phyloP scores from a whole-genome alignment of 768 basidiomycete species.

The Peribolospora baueri region DNA sequence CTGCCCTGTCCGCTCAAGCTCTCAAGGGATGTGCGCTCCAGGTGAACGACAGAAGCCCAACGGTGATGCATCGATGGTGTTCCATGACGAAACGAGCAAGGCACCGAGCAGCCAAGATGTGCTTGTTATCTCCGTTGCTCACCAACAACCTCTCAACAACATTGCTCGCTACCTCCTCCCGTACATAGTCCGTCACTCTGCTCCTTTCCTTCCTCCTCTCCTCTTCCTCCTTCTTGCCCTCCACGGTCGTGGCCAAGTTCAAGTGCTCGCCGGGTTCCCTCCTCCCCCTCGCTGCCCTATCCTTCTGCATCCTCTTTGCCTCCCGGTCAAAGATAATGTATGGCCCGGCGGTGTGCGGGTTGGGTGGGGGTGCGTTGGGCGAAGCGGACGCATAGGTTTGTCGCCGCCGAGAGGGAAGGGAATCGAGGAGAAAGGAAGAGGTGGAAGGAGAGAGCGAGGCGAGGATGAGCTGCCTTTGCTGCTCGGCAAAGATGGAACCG shows the following conservation, averaged over 20 bases:
- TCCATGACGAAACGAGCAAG: background rate
- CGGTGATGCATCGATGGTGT: background rate
- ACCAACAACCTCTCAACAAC: conserved; percentile 79
- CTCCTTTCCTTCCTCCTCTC: conserved; percentile 24
- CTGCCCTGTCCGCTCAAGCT: too few species aligned
- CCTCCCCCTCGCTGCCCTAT: conserved; percentile 38
- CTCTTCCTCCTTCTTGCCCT: conserved; percentile 3
- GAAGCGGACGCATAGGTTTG: too few species aligned
- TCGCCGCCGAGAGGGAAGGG: too few species aligned
- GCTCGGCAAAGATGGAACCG: too few species aligned
- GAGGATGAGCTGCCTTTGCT: too few species aligned
- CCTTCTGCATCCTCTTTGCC: conserved; percentile 50
- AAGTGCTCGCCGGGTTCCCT: conserved; percentile 13
- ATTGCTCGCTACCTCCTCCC: conserved; percentile 68
- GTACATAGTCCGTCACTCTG: conserved; percentile 67
- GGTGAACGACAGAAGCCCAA: background rate
- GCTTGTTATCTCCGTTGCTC: background rate
- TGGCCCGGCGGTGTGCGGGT: conserved; percentile 24
- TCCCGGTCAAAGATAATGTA: conserved; percentile 71
- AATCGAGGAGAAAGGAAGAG: too few species aligned
- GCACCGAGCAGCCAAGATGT: conserved; percentile 6
- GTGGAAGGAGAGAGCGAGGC: too few species aligned
- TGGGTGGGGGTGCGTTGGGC: too few species aligned
- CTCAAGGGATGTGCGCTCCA: too few species aligned
- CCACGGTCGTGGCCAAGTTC: background rate